Conservation (phyloP, 352 stramenopile species). For the Phytophthora nicotianae region DNA sequence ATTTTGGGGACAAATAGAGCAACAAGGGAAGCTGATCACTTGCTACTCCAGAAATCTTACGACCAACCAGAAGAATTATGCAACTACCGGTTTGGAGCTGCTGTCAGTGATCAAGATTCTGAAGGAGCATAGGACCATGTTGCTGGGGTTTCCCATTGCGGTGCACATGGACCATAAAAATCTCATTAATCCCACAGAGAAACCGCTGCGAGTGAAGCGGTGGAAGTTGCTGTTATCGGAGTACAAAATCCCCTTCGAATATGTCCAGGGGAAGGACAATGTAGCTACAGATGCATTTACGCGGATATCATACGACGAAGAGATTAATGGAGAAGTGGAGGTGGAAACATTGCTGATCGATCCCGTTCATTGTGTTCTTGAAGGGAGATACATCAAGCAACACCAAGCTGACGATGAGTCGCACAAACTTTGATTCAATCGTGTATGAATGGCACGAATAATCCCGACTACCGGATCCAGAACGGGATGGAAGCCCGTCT, state of each 20-base stretch:
- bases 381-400: constrained; percentile 10
- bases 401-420: constrained; percentile 3
- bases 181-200: constrained; percentile 9
- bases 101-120: constrained; percentile 18
- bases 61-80: constrained; percentile 1
- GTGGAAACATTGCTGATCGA: constrained; percentile 1
- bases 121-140: constrained; percentile 12
- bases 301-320: not conserved
- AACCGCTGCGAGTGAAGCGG: constrained; percentile 9
- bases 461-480: constrained; percentile 1
- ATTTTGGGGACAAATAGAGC: no score
- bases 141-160: constrained; percentile 12
- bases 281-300: constrained; percentile 10
- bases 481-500: not conserved
- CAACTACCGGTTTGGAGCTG: constrained; percentile 14
- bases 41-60: not conserved
- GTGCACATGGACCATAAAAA: constrained; percentile 23
- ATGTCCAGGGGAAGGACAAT: not conserved
- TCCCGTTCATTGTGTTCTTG: constrained; percentile 2
- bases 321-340: not conserved
- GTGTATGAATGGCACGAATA: not conserved
- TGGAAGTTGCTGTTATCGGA: constrained; percentile 13
- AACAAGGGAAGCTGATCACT: no score
- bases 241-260: constrained; percentile 1
- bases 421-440: not conserved